phyloP scores from a whole-genome alignment of 2,329 filamentous ascomycete species.

The Colletotrichum liriopes region DNA sequence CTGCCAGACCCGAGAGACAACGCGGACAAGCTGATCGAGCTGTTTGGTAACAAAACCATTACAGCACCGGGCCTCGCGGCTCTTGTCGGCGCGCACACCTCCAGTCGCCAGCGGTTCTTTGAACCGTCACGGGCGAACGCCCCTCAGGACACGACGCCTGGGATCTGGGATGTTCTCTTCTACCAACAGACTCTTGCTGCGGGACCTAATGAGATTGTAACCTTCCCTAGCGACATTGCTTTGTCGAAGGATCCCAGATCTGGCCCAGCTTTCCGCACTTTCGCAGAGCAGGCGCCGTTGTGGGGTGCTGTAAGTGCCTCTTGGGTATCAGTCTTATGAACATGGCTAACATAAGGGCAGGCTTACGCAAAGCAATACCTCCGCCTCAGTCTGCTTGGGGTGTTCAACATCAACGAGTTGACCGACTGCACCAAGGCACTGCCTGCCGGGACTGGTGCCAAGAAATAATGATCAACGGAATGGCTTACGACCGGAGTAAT shows the following conservation, averaged over 20 bases:
- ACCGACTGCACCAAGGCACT: conserved; percentile 70
- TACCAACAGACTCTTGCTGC: conserved; percentile 59
- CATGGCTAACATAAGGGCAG: conserved; percentile 45
- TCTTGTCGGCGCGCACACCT: conserved; percentile 69
- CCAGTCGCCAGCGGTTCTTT: conserved; percentile 63
- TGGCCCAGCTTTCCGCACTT: conserved; percentile 55
- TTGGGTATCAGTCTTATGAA: fast-evolving
- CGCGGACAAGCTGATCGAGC: conserved; percentile 61
- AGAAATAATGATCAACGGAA: not conserved
- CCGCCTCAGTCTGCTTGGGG: conserved; percentile 68
- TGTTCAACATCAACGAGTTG: conserved; percentile 70
- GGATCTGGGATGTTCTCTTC: conserved; percentile 68
- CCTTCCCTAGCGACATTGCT: conserved; percentile 59
- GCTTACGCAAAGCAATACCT: conserved; percentile 69
- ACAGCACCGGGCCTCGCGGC: conserved; percentile 65
- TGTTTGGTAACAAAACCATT: conserved; percentile 70
- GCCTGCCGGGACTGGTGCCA: conserved; percentile 47
- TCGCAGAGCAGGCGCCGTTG: conserved; percentile 53
- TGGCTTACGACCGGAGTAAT: not conserved
- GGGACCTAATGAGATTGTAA: conserved; percentile 55
- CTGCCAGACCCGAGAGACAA: conserved; percentile 60
- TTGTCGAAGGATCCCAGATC: conserved; percentile 57
- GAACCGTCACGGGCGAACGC: conserved; percentile 57
- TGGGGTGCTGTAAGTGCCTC: conserved; percentile 59
- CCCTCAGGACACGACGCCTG: conserved; percentile 68